These are phyloP conservation scores for Calonectria pteridis DNA, from an alignment of 2,329 filamentous ascomycete species.

Conservation along the genomic window DNA sequence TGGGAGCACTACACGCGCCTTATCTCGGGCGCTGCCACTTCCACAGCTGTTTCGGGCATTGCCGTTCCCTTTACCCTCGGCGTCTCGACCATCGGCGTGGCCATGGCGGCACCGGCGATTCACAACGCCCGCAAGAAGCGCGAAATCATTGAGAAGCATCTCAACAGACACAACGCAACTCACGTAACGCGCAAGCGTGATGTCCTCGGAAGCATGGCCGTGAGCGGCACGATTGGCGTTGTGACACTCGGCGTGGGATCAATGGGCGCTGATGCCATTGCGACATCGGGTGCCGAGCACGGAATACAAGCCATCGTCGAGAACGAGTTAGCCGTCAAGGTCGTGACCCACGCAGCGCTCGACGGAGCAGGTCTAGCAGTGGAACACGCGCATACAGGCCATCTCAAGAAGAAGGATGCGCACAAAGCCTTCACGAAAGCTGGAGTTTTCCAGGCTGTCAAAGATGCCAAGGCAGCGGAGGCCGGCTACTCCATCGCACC, in stretches of 20 bases:
- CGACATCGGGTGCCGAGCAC: conserved; percentile 51
- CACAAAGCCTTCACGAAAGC: conserved; percentile 49
- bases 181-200: conserved; percentile 57
- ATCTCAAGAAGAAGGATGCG: conserved; percentile 51
- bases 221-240: conserved; percentile 52
- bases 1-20: conserved; percentile 59
- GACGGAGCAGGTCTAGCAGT: conserved; percentile 51
- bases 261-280: conserved; percentile 51
- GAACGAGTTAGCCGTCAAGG: conserved; percentile 52
- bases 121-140: conserved; percentile 58
- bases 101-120: conserved; percentile 53
- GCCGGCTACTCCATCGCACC: conserved; percentile 35
- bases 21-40: conserved; percentile 54
- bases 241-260: conserved; percentile 53
- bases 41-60: conserved; percentile 53
- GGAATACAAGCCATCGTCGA: conserved; percentile 44
- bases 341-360: conserved; percentile 51
- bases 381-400: conserved; percentile 52
- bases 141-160: conserved; percentile 55
- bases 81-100: conserved; percentile 54
- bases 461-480: conserved; percentile 45
- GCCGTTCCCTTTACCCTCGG: conserved; percentile 55
- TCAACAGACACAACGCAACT: conserved; percentile 48
- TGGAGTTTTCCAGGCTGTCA: conserved; percentile 48
- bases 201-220: conserved; percentile 54